These are phyloP conservation scores for Pythium coloratum DNA, from an alignment of 352 stramenopile species.

Conservation along the genomic window DNA sequence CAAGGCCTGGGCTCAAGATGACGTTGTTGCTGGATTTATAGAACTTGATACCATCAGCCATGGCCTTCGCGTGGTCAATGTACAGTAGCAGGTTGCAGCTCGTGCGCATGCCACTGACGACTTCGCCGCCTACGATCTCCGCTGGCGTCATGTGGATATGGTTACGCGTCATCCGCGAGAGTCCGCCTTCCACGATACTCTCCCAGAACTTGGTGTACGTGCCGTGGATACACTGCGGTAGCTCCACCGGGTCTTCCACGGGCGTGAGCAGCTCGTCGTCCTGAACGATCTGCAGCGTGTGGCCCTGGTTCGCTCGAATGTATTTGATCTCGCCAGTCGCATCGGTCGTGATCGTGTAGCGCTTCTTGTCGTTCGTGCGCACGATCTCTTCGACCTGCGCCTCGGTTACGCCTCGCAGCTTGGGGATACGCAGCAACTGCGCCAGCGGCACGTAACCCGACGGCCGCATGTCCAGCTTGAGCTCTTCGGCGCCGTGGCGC, in stretches of 20 bases:
- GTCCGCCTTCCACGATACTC: slow-evolving; percentile 52
- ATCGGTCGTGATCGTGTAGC: slow-evolving; percentile 68
- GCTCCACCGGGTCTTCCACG: slow-evolving; percentile 42
- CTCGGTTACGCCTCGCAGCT: slow-evolving; percentile 55
- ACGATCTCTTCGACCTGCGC: slow-evolving; percentile 69
- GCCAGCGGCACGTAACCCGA: slow-evolving; percentile 65
- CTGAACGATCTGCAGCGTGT: slow-evolving; percentile 62
- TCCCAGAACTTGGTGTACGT: slow-evolving; percentile 74
- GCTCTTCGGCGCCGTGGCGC: slow-evolving; percentile 67
- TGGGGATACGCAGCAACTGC: slow-evolving; percentile 48
- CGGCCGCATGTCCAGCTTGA: slow-evolving; percentile 65
- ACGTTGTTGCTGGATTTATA: slow-evolving; percentile 87
- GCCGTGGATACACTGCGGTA: slow-evolving; percentile 72
- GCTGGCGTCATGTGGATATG: slow-evolving; percentile 83
- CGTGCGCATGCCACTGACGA: slow-evolving; percentile 77
- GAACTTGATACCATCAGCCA: slow-evolving; percentile 76
- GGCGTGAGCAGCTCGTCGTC: slow-evolving; percentile 74
- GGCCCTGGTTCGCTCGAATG: slow-evolving; percentile 84
- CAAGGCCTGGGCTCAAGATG: slow-evolving; percentile 61
- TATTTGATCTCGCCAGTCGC: slow-evolving; percentile 37
- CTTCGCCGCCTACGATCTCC: slow-evolving; percentile 45
- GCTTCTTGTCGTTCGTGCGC: slow-evolving; percentile 67
- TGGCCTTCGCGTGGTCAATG: slow-evolving; percentile 53
- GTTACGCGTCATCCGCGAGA: slow-evolving; percentile 83
- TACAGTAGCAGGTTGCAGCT: slow-evolving; percentile 79